Conservation (phyloP, 805 yeast genomes). For the Myxozyma melibiosi region DNA sequence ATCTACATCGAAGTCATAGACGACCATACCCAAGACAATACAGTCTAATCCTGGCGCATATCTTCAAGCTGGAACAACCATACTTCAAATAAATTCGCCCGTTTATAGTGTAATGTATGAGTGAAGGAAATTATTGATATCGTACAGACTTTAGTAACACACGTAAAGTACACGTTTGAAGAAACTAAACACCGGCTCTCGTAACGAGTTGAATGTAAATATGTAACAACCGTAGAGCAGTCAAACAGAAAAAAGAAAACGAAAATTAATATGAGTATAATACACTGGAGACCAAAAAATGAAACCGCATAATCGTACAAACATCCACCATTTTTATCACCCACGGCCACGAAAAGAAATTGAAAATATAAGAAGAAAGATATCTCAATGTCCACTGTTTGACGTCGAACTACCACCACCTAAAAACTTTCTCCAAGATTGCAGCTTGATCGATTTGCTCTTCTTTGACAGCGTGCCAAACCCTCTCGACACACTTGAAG, state of each 20-base stretch:
- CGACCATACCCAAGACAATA: too few relatives aligned
- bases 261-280: not conserved
- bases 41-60: too few relatives aligned
- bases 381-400: not conserved
- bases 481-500: conserved; percentile 15
- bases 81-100: too few relatives aligned
- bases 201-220: not conserved
- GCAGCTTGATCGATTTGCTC: conserved; percentile 16
- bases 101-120: too few relatives aligned
- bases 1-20: too few relatives aligned
- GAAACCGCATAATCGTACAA: not conserved
- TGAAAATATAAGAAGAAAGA: too few relatives aligned
- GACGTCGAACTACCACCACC: conserved; percentile 7
- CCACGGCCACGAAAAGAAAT: too few relatives aligned
- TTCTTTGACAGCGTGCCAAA: conserved; percentile 21
- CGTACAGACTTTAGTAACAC: not conserved
- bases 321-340: not conserved
- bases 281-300: not conserved
- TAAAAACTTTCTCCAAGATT: conserved; percentile 14
- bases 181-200: not conserved
- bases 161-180: too few relatives aligned
- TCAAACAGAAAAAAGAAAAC: not conserved
- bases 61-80: too few relatives aligned
- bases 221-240: not conserved
- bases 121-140: too few relatives aligned